Evolutionary conservation across 2,329 filamentous ascomycete genomes (phyloP).

Genomic region (Amesomyces nigricolor): DNA sequence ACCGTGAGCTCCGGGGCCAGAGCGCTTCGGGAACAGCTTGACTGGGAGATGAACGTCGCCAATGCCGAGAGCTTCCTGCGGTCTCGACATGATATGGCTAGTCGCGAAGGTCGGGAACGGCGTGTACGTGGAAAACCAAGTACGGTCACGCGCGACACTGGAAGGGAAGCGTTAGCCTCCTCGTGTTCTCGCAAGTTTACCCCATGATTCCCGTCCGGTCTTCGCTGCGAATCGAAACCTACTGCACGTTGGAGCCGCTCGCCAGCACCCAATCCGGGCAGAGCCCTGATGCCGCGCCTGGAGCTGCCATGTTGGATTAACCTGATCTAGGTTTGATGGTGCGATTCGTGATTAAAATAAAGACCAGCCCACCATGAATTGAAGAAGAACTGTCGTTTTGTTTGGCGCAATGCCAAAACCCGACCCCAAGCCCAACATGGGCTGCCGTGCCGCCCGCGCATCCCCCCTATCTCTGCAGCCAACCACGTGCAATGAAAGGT

Average conservation of each 20-base stretch:
- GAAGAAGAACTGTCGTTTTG: no score
- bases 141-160: conserved; percentile 2
- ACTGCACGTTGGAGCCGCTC: conserved; percentile 4
- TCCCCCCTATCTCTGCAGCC: no score
- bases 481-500: no score
- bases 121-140: conserved; percentile 7
- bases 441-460: no score
- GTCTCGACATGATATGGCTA: not conserved
- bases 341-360: no score
- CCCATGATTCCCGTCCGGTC: no score
- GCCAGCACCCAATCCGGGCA: conserved; percentile 9
- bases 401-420: no score
- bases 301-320: not conserved
- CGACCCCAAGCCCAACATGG: no score
- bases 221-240: not conserved
- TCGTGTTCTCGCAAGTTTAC: not conserved
- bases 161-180: not conserved
- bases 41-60: conserved; percentile 3
- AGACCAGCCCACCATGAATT: no score
- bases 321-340: not conserved
- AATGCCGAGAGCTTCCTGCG: not conserved
- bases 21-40: not conserved
- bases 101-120: not conserved
- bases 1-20: not conserved
- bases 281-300: not conserved